Base-by-base conservation (phyloP, 2,329 filamentous ascomycete genomes). In the Cadophora gregata region DNA sequence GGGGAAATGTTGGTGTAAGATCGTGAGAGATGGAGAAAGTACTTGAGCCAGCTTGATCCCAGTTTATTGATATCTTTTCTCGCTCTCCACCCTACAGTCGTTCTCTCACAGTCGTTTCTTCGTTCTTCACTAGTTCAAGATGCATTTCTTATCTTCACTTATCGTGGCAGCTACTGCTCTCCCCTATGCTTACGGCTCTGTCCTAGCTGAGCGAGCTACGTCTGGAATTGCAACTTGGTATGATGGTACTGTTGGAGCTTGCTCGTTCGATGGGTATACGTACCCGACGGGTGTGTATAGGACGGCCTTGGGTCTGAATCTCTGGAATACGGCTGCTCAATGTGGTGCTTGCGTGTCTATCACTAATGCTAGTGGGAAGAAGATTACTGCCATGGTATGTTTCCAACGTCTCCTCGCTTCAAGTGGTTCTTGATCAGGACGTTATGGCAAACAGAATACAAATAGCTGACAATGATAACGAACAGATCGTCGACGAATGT, bases 251-350 rank as follows among this genome's bases (percentile, higher is more conserved):
- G 48, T 53, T 36, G 59, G 59, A 50, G 45, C 59, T 2, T 62
- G 59, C 16, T 62, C 59, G n/a, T 62, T 62, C 31, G 59, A 53
- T 53, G 59, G 59, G 2, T 62, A 62, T 42, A 62, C 59, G 12
- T 38, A 24, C 10, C 59, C 59, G 29, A 62, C 45, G 8, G 59
- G 59, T 24, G 59, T 62, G 8, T 62, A 62, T 27, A 47, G 59
- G 24, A 53, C 59, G 12, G 59, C 59, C 4, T 27, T 62, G 29
- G 59, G 59, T 2, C 27, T 62, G 47, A 62, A 62, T 33, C 27
- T 62, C 1, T 61, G 47, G 27, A 31, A 38, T 21, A 61, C 38
- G 2, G 59, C 59, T 33, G 59, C 59, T 19, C 59, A 61, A 36
- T 61, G 59, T n/a, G 59, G 59, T 61, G 38, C 42, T 16, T 61